Percentiles rank a stretch among this genome's conserved stretches.
phyloP scores from a whole-genome alignment of 116 monocot species.

The Zostera marina region DNA sequence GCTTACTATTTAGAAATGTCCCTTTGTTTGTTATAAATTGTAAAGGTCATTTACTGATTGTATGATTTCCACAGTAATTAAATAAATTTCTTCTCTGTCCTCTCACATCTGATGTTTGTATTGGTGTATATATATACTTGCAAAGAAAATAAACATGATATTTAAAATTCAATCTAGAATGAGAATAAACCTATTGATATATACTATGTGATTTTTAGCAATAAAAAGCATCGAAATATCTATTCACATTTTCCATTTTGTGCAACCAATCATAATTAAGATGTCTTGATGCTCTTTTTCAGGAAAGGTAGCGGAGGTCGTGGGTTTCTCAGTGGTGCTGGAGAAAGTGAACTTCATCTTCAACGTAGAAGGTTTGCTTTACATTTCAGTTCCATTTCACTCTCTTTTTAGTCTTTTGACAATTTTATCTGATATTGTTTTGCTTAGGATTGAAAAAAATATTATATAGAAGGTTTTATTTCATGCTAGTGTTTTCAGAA shows the following conservation, averaged over 20 bases:
- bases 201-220: too few relatives aligned
- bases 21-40: too few relatives aligned
- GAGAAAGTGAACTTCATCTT: constrained; percentile 96
- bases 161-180: too few relatives aligned
- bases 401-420: not conserved
- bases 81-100: too few relatives aligned
- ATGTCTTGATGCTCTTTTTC: not conserved
- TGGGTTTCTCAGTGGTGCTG: constrained; percentile 96
- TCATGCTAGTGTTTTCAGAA: not conserved
- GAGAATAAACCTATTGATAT: too few relatives aligned
- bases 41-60: too few relatives aligned
- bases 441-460: not conserved
- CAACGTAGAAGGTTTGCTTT: constrained; percentile 66
- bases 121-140: too few relatives aligned
- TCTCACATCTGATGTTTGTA: too few relatives aligned
- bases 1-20: too few relatives aligned
- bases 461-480: not conserved
- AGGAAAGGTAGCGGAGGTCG: constrained; percentile 94
- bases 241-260: not conserved
- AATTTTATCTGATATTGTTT: not conserved
- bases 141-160: too few relatives aligned
- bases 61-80: too few relatives aligned
- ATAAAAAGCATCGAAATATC: too few relatives aligned
- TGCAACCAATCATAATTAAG: not conserved
- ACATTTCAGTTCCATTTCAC: not conserved